Evolutionary conservation across 2,329 filamentous ascomycete genomes (phyloP).

Genomic region (Atkinsonella texensis): DNA sequence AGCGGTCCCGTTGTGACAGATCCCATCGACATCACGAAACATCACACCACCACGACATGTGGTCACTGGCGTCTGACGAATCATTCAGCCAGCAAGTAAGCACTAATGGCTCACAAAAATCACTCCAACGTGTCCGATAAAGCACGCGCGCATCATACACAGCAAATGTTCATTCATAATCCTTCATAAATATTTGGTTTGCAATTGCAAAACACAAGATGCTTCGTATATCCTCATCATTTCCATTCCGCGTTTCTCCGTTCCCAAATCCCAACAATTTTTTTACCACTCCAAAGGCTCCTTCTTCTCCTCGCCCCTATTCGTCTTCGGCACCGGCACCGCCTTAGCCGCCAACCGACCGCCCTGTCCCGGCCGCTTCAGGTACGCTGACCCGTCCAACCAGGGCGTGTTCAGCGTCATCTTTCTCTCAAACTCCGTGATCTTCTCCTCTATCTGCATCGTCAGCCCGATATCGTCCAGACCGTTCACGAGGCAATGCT

Average conservation of each 20-base stretch:
- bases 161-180: no score
- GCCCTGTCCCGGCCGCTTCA: conserved; percentile 40
- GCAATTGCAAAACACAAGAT: not conserved
- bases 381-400: conserved; percentile 78
- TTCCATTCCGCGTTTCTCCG: not conserved
- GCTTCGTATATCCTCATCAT: not conserved
- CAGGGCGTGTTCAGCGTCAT: conserved; percentile 73
- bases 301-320: conserved; percentile 68
- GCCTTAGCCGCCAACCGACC: conserved; percentile 47
- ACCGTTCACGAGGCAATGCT: conserved; percentile 87
- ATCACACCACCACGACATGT: no score
- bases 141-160: no score
- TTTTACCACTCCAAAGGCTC: conserved; percentile 82
- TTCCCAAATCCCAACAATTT: not conserved
- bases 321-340: conserved; percentile 72
- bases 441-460: conserved; percentile 85
- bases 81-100: no score
- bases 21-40: no score
- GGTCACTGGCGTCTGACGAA: no score
- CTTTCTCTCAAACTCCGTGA: conserved; percentile 67
- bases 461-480: conserved; percentile 93
- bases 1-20: no score
- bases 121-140: no score
- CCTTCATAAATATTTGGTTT: not conserved
- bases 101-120: no score